Conservation (phyloP, 495 filamentous ascomycete genomes). For the Copromyces sp. region DNA sequence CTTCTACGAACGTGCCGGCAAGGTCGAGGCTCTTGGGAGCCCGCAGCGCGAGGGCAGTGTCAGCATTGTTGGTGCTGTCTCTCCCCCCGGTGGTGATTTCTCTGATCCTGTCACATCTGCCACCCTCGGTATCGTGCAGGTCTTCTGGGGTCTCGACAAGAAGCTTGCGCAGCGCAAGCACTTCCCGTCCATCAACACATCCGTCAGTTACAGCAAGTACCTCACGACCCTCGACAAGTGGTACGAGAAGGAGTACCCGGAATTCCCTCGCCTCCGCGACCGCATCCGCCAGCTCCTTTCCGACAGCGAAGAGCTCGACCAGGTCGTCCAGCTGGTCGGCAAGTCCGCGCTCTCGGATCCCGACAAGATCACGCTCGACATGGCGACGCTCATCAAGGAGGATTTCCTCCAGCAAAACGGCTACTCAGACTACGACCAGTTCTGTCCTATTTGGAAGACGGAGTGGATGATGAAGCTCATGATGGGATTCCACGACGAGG, state of each 20-base stretch:
- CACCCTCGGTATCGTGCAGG: constrained; percentile 95
- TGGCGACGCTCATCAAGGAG: constrained; percentile 87
- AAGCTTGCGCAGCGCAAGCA: constrained; percentile 98
- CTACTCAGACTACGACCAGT: constrained; percentile 97
- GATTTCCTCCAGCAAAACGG: constrained; percentile 99
- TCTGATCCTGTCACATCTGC: constrained; percentile 93
- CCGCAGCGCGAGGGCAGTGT: constrained; percentile 83
- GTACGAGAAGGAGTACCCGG: constrained; percentile 85
- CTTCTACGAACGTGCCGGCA: constrained; percentile 97
- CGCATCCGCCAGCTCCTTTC: constrained; percentile 86
- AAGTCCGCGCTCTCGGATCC: constrained; percentile 93
- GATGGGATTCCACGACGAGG: constrained; percentile 95
- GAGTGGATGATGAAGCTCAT: constrained; percentile 99
- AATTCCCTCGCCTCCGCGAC: constrained; percentile 88
- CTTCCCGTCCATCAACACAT: constrained; percentile 97
- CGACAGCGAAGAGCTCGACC: constrained; percentile 93
- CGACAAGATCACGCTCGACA: constrained; percentile 97
- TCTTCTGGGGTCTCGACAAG: constrained; percentile 99
- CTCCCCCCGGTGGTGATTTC: constrained; percentile 96
- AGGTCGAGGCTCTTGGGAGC: constrained; percentile 74
- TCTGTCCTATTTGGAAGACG: constrained; percentile 99
- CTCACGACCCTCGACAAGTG: constrained; percentile 74
- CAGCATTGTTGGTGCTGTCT: constrained; percentile 96
- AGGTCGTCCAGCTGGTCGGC: constrained; percentile 96
- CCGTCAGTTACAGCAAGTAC: constrained; percentile 95